phyloP scores from a whole-genome alignment of 768 basidiomycete species.

The Leccinum uliginosum region DNA sequence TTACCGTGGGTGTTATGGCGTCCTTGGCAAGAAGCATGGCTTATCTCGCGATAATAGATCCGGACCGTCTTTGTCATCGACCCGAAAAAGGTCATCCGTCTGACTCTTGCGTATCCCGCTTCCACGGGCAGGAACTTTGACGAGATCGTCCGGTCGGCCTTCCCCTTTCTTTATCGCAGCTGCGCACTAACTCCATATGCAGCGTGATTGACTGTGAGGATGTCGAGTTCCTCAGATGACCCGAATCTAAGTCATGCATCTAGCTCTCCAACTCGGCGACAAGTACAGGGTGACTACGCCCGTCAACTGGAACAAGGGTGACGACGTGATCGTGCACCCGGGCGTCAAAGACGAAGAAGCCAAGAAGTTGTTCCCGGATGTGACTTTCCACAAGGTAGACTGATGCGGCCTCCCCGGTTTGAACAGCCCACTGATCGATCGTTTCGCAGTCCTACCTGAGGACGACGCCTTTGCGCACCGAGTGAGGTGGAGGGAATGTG shows the following conservation, averaged over 20 bases:
- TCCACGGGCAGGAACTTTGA: conserved; percentile 93
- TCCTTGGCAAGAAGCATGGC: background rate
- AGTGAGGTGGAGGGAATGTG: conserved; percentile 8
- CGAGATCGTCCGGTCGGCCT: conserved; percentile 53
- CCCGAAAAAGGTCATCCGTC: conserved; percentile 91
- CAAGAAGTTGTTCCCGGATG: conserved; percentile 83
- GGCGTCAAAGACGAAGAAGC: conserved; percentile 83
- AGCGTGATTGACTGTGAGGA: conserved; percentile 70
- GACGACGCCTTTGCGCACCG: conserved; percentile 53
- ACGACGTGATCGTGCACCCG: conserved; percentile 92
- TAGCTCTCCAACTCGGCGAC: conserved; percentile 86
- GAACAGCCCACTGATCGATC: background rate
- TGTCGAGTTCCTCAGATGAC: conserved; percentile 23
- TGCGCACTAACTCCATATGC: conserved; percentile 6
- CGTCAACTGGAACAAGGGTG: conserved; percentile 92
- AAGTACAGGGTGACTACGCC: conserved; percentile 83
- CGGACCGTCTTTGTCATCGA: conserved; percentile 98
- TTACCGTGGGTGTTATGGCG: conserved; percentile 55
- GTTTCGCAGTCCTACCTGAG: conserved; percentile 63
- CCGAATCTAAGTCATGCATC: conserved; percentile 13
- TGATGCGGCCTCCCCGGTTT: background rate
- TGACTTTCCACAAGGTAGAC: conserved; percentile 72
- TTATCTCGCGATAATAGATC: conserved; percentile 44
- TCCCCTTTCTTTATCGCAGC: background rate
- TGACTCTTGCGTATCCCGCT: conserved; percentile 90